Evolutionary conservation across 2,329 filamentous ascomycete genomes (phyloP).

Genomic region (Fusarium setosum): DNA sequence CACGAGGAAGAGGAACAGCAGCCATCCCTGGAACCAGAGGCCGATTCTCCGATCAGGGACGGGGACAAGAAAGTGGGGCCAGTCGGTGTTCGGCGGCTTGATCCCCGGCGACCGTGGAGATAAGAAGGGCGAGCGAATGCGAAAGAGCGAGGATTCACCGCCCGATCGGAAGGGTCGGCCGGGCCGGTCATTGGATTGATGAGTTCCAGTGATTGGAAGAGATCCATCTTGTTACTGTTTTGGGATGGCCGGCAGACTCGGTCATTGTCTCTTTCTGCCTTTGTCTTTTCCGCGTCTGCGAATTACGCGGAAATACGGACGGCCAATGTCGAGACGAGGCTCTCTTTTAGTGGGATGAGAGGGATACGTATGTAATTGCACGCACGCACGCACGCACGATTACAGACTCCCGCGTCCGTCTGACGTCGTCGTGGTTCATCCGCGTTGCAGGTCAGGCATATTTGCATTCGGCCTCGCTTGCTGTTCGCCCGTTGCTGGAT

Average conservation of each 20-base stretch:
- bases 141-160: slow-evolving; percentile 11
- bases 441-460: slow-evolving; percentile 2
- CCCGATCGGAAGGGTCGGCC: slow-evolving; percentile 16
- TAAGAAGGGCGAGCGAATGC: slow-evolving; percentile 9
- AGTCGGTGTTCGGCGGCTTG: slow-evolving; percentile 25
- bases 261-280: slow-evolving; percentile 1
- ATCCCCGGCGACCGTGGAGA: slow-evolving; percentile 15
- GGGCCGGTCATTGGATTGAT: background rate
- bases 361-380: slow-evolving; percentile 7
- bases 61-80: background rate
- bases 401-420: background rate
- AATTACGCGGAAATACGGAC: slow-evolving; percentile 2
- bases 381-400: background rate
- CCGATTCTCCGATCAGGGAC: background rate
- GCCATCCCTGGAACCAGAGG: slow-evolving; percentile 1
- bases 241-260: slow-evolving; percentile 2
- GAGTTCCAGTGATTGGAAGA: no score
- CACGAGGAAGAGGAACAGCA: background rate
- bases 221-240: background rate
- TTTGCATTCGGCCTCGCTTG: background rate
- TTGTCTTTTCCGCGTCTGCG: slow-evolving; percentile 5
- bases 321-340: background rate
- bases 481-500: no score
- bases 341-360: background rate
- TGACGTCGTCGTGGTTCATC: slow-evolving; percentile 23